Evolutionary conservation across 2,329 filamentous ascomycete genomes (phyloP).

Genomic region (Diaporthe citriasiana): DNA sequence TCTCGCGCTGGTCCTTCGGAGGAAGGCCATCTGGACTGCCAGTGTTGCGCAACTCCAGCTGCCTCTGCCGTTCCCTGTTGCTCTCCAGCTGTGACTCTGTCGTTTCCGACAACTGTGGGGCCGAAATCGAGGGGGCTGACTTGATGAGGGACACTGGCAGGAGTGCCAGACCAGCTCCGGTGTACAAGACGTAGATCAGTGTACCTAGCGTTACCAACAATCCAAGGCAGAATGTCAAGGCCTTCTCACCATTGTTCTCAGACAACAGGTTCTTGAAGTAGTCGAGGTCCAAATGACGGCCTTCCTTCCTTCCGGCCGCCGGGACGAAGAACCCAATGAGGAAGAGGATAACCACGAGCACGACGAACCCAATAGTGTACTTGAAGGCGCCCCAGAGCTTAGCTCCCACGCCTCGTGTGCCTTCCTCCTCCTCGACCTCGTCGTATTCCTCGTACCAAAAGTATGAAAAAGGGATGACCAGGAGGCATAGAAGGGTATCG

Average conservation of each 20-base stretch:
- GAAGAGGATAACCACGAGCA: slow-evolving; percentile 86
- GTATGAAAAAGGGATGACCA: slow-evolving; percentile 95
- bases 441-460: slow-evolving; percentile 99
- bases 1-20: slow-evolving; percentile 87
- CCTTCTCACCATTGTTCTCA: slow-evolving; percentile 92
- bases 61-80: slow-evolving; percentile 92
- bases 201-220: slow-evolving; percentile 91
- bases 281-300: slow-evolving; percentile 83
- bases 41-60: slow-evolving; percentile 87
- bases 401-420: slow-evolving; percentile 77
- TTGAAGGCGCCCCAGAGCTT: slow-evolving; percentile 88
- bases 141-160: slow-evolving; percentile 94
- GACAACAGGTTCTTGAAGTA: slow-evolving; percentile 89
- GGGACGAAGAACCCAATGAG: slow-evolving; percentile 95
- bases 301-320: slow-evolving; percentile 75
- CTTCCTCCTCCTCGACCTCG: slow-evolving; percentile 86
- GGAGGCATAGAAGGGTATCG: slow-evolving; percentile 88
- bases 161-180: slow-evolving; percentile 87
- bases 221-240: slow-evolving; percentile 89
- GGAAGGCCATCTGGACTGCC: slow-evolving; percentile 82
- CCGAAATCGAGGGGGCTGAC: slow-evolving; percentile 87
- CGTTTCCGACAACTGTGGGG: slow-evolving; percentile 80
- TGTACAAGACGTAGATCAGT: slow-evolving; percentile 89
- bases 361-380: slow-evolving; percentile 89
- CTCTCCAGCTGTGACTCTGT: slow-evolving; percentile 85